Conservation (phyloP, 805 yeast genomes). For the Lachancea fermentati region DNA sequence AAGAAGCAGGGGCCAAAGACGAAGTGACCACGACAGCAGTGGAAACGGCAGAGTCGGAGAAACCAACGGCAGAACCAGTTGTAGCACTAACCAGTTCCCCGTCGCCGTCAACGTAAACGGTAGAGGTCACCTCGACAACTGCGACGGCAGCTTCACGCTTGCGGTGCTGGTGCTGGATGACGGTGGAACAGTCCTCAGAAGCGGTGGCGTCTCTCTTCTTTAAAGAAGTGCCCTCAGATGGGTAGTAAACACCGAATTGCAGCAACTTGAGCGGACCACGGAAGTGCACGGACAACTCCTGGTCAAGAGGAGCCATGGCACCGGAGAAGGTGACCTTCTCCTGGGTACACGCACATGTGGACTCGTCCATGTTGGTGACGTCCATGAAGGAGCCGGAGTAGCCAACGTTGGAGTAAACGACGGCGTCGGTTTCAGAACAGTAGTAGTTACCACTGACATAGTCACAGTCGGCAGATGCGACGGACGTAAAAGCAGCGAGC, state of each 20-base stretch:
- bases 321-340: slow-evolving; percentile 53
- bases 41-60: slow-evolving; percentile 19
- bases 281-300: slow-evolving; percentile 68
- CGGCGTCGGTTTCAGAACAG: slow-evolving; percentile 66
- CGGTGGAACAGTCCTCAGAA: slow-evolving; percentile 31
- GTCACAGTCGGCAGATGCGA: slow-evolving; percentile 38
- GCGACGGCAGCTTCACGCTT: slow-evolving; percentile 59
- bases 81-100: slow-evolving; percentile 38
- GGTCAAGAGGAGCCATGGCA: slow-evolving; percentile 57
- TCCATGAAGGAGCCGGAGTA: slow-evolving; percentile 78
- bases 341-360: slow-evolving; percentile 66
- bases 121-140: slow-evolving; percentile 68
- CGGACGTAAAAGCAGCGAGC: slow-evolving; percentile 24
- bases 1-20: slow-evolving; percentile 20
- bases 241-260: slow-evolving; percentile 84
- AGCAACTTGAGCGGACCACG: slow-evolving; percentile 65
- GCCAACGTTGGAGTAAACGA: slow-evolving; percentile 69
- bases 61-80: slow-evolving; percentile 23
- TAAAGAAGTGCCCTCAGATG: slow-evolving; percentile 40
- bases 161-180: slow-evolving; percentile 43
- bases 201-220: slow-evolving; percentile 41
- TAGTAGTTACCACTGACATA: slow-evolving; percentile 71
- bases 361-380: slow-evolving; percentile 72
- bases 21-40: slow-evolving; percentile 16
- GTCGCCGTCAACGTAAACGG: slow-evolving; percentile 58